These are phyloP conservation scores for Ottelia alismoides DNA, from an alignment of 106 monocot species.

Conservation along the genomic window DNA sequence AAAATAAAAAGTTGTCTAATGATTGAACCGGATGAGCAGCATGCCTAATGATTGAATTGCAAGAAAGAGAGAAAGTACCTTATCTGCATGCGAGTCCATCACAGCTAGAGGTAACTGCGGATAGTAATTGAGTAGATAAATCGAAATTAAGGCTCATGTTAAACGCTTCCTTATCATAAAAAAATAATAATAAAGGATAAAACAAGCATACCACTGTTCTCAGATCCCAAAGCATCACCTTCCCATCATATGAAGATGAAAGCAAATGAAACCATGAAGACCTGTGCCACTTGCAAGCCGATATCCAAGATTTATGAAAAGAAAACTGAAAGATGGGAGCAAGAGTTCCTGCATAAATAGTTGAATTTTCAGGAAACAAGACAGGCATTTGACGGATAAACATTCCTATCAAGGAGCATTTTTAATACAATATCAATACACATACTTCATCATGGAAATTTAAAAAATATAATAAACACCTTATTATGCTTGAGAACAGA, in stretches of 20 bases:
- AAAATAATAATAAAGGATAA: background rate
- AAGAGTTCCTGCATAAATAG: constrained; percentile 48
- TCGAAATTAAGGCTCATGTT: background rate
- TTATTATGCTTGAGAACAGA: no score
- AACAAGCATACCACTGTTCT: constrained; percentile 67
- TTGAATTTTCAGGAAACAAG: no score
- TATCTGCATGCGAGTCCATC: constrained; percentile 64
- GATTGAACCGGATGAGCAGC: no score
- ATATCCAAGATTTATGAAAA: constrained; percentile 82
- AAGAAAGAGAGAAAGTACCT: no score
- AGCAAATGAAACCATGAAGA: constrained; percentile 77
- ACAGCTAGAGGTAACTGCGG: constrained; percentile 75
- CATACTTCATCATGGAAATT: no score
- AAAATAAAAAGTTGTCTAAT: no score
- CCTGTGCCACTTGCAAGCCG: constrained; percentile 80
- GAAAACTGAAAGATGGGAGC: constrained; percentile 86
- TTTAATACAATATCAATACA: no score
- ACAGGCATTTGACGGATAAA: no score
- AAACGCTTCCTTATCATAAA: background rate
- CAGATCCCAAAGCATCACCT: constrained; percentile 96
- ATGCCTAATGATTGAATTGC: no score
- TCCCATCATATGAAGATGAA: constrained; percentile 92
- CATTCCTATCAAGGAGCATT: no score
- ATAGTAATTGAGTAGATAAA: background rate
- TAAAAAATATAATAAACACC: no score